Evolutionary conservation across 2,329 filamentous ascomycete species (phyloP).

Genomic region (Paraphoma sp.): DNA sequence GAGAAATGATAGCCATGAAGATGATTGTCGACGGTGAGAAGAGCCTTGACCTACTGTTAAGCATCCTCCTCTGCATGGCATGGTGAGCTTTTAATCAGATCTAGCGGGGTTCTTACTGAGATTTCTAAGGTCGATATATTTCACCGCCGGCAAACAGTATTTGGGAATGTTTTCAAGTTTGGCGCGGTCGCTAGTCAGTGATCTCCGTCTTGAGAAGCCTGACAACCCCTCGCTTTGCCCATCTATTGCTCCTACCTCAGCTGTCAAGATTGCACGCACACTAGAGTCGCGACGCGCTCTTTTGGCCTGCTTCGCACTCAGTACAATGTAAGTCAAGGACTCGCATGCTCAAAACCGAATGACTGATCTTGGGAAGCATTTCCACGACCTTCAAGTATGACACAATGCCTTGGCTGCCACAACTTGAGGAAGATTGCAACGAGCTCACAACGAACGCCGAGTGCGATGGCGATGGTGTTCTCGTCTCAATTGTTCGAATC

Average conservation of each 20-base stretch:
- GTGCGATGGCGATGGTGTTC: slow-evolving; percentile 57
- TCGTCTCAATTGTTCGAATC: slow-evolving; percentile 53
- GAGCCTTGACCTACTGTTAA: slow-evolving; percentile 41
- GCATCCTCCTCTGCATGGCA: slow-evolving; percentile 25
- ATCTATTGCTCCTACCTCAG: slow-evolving; percentile 4
- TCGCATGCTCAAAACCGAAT: slow-evolving; percentile 1
- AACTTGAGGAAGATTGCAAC: slow-evolving; percentile 65
- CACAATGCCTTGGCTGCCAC: slow-evolving; percentile 62
- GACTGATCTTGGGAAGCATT: slow-evolving; percentile 19
- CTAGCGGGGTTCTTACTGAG: neutral
- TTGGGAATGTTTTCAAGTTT: slow-evolving; percentile 21
- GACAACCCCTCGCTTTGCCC: slow-evolving; percentile 10
- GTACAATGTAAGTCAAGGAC: slow-evolving; percentile 46
- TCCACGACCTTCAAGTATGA: slow-evolving; percentile 45
- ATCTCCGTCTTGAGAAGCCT: slow-evolving; percentile 28
- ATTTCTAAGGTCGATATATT: slow-evolving; percentile 20
- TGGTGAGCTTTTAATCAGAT: slow-evolving; percentile 14
- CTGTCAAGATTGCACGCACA: slow-evolving; percentile 33
- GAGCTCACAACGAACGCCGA: slow-evolving; percentile 56
- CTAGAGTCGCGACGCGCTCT: slow-evolving; percentile 60
- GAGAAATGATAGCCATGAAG: slow-evolving; percentile 20
- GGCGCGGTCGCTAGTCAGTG: slow-evolving; percentile 22
- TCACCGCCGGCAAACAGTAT: slow-evolving; percentile 21
- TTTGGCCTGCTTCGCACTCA: slow-evolving; percentile 57
- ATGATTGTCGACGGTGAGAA: slow-evolving; percentile 30